Base-by-base conservation (phyloP, 2,329 filamentous ascomycete species). In the Hypoxylon sp. region DNA sequence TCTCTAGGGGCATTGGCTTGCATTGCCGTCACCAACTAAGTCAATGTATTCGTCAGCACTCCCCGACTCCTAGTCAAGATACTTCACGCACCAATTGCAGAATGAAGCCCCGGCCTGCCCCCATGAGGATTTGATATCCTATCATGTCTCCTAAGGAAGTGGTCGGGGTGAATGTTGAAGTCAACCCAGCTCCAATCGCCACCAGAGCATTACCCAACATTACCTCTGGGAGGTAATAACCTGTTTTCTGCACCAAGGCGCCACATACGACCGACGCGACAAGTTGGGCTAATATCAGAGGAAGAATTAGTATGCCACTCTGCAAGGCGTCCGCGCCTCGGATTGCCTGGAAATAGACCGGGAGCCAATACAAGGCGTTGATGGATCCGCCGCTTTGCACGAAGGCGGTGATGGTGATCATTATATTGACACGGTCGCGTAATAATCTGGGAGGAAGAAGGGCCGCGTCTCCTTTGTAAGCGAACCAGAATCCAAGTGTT, bases 381-480 rank as follows among this genome's bases (percentile, higher is more conserved):
- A 75, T 61, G 42, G 69, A 61, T n/a, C 60, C 69, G 24, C 73
- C 74, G 42, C 65, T 72, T 17, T 73, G 72, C 2, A 68, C 53
- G 21, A 74, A 73, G 47, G 70, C 54, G 4, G 73, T 73, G 27
- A 75, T 62, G 19, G 62, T 67, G 32, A 72, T 72, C 68, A 70
- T 68, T 21, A 65, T 63, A 29, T 62, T 70, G 31, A 71, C 67
- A n/a, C 73, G 74, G 17, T 69, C 42, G 1, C 53, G 51, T 11
- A 76, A 27, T 15, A 76, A 11, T 2, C 65, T 42, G 13, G 73
- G 67, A 10, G 79, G 79, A 6, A 80, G 65, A 66, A 80, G 80
- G 6, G 83, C 83, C 6, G 68, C 69, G n/a, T 83, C 81, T 21
- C 77, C 77, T n/a, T 78, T 76, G 62, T 76, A 77, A 31, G 72